Base-by-base conservation (phyloP, 108 stramenopile genomes). In the Aurantiochytrium sp. region DNA sequence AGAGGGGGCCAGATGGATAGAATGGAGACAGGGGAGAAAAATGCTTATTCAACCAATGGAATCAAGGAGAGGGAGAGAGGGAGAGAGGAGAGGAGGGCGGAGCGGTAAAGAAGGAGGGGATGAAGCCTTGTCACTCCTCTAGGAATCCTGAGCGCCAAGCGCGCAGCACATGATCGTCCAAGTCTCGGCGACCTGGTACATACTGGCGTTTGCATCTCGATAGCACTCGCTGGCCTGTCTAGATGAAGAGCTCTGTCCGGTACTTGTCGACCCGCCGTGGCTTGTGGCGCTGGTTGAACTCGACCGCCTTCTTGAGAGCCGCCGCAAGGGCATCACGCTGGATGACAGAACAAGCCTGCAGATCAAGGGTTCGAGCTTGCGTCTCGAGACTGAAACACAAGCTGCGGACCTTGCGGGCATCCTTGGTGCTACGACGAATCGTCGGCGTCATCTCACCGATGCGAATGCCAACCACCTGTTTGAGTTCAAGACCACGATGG, bases 231-330 rank as follows among this genome's bases (percentile, higher is more conserved):
- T 35, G 35, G 35, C 35, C 35, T 35, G 35, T 28, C 64, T 83
- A 83, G 43, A 83, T 12, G n/a, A 83, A 28, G 49, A 83, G 45
- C 76, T 83, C 76, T 16, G 76, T 83, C 19, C 76, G 76, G 76
- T 83, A 83, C 51, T 83, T 83, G 76, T 83, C 76, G 49, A 83
- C 49, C 43, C 76, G 76, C 2, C 51, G 76, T 28, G 76, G 76
- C 28, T 83, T 83, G 4, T 83, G 76, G n/a, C 51, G 45, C 23
- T 83, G 76, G 51, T 83, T 83, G 76, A 83, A 83, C 28, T 47
- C 76, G 4, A 83, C 23, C 51, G 51, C 76, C 76, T 83, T 83
- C 4, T 83, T 53, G n/a, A 83, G 51, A 43, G 76, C 76, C 6
- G 76, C 45, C 6, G 51, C 45, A 1, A 83, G 76, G 16, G 76